Evolutionary conservation across 352 stramenopile species (phyloP).

Genomic region (Phytopythium kandeliae): DNA sequence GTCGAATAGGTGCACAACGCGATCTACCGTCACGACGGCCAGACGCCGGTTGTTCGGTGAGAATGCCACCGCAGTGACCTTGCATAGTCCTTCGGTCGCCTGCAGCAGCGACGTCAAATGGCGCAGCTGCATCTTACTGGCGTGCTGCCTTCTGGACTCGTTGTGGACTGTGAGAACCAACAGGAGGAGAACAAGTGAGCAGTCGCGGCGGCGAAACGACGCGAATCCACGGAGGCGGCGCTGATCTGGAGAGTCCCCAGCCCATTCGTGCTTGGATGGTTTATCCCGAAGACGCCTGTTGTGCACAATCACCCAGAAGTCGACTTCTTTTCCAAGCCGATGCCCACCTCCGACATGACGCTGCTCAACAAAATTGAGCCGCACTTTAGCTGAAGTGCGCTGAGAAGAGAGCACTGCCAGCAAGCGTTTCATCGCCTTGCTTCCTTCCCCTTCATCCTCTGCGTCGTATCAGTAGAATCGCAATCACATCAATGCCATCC

Average conservation of each 20-base stretch:
- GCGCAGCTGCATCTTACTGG: conserved; percentile 83
- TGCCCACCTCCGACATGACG: no score
- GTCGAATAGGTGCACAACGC: conserved; percentile 93
- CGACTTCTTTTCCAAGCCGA: no score
- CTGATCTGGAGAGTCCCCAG: background rate
- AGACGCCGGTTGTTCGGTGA: conserved; percentile 92
- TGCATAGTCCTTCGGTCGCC: conserved; percentile 87
- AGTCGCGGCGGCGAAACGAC: conserved; percentile 33
- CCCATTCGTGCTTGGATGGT: no score
- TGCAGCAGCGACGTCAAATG: conserved; percentile 90
- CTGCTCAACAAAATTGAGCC: no score
- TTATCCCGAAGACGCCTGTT: no score
- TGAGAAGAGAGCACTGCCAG: no score
- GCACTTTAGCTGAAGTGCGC: no score
- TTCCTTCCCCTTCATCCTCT: no score
- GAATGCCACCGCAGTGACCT: conserved; percentile 91
- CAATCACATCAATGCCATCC: no score
- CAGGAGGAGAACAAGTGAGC: background rate
- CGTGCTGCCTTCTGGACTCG: background rate
- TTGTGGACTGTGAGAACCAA: conserved; percentile 5
- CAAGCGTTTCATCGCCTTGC: no score
- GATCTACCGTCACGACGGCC: conserved; percentile 90
- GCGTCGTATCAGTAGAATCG: no score
- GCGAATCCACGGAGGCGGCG: conserved; percentile 1
- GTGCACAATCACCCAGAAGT: no score